Conservation (phyloP, 169 alveolate genomes). For the Babesia gibsoni region DNA sequence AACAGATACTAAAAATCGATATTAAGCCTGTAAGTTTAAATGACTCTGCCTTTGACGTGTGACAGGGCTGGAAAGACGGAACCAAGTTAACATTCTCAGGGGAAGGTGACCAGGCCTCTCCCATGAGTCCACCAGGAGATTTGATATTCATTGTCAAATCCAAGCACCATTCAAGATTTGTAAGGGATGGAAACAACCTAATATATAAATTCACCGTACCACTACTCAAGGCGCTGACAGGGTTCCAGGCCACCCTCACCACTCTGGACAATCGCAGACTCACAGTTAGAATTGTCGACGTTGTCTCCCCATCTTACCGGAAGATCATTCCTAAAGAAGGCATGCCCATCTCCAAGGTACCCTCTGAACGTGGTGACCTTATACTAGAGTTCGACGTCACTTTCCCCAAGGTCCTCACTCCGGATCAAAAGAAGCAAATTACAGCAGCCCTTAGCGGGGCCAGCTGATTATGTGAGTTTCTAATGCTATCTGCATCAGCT, state of each 20-base stretch:
- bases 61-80: constrained; percentile 84
- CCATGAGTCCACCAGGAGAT: constrained; percentile 81
- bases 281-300: constrained; percentile 76
- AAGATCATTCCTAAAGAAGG: constrained; percentile 80
- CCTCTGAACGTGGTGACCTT: constrained; percentile 77
- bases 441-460: constrained; percentile 32
- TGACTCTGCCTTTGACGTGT: not conserved
- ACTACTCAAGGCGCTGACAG: constrained; percentile 81
- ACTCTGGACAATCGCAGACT: constrained; percentile 82
- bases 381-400: constrained; percentile 79
- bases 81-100: constrained; percentile 81
- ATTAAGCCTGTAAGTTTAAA: constrained; percentile 70
- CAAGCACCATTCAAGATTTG: constrained; percentile 74
- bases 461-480: not conserved
- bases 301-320: constrained; percentile 75
- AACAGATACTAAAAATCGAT: constrained; percentile 79
- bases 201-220: constrained; percentile 83
- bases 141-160: constrained; percentile 76
- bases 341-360: constrained; percentile 78
- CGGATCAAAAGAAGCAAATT: constrained; percentile 76
- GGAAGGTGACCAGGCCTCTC: constrained; percentile 83
- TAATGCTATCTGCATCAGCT: not conserved
- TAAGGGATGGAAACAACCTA: constrained; percentile 76
- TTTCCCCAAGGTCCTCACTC: constrained; percentile 75
- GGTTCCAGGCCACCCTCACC: constrained; percentile 79